Conservation (phyloP, 2,329 filamentous ascomycete species). For the Zymoseptoria ardabiliae region DNA sequence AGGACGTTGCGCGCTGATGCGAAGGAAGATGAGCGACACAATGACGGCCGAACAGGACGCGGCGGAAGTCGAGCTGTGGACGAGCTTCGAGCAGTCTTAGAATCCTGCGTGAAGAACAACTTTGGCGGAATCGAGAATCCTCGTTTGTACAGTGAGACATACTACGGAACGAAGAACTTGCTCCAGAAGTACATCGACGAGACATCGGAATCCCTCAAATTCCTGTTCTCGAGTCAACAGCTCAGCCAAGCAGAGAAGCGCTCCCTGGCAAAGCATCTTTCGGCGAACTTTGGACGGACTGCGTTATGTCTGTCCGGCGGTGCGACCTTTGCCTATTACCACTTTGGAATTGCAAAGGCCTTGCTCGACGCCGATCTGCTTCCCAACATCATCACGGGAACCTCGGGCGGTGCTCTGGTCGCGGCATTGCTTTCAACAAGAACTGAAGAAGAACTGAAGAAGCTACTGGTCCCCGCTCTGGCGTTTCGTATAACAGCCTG, state of each 20-base stretch:
- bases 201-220: slow-evolving; percentile 59
- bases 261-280: slow-evolving; percentile 74
- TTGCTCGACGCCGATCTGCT: slow-evolving; percentile 78
- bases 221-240: slow-evolving; percentile 61
- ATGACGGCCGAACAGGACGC: slow-evolving; percentile 27
- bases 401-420: slow-evolving; percentile 85
- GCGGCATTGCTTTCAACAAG: slow-evolving; percentile 81
- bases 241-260: slow-evolving; percentile 68
- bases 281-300: slow-evolving; percentile 85
- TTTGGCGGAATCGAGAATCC: slow-evolving; percentile 94
- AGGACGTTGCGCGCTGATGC: slow-evolving; percentile 50
- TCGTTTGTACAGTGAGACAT: slow-evolving; percentile 91
- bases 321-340: slow-evolving; percentile 92
- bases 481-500: slow-evolving; percentile 79
- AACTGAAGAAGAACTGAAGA: slow-evolving; percentile 83
- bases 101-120: slow-evolving; percentile 95
- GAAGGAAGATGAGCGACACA: slow-evolving; percentile 46
- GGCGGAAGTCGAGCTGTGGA: slow-evolving; percentile 52
- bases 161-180: slow-evolving; percentile 92
- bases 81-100: slow-evolving; percentile 68
- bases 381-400: slow-evolving; percentile 92
- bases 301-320: slow-evolving; percentile 90
- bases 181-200: slow-evolving; percentile 89
- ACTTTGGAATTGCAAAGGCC: slow-evolving; percentile 86
- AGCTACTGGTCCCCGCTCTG: slow-evolving; percentile 79